Conservation (phyloP, 2,329 filamentous ascomycete genomes). For the Fusarium liriodendri region DNA sequence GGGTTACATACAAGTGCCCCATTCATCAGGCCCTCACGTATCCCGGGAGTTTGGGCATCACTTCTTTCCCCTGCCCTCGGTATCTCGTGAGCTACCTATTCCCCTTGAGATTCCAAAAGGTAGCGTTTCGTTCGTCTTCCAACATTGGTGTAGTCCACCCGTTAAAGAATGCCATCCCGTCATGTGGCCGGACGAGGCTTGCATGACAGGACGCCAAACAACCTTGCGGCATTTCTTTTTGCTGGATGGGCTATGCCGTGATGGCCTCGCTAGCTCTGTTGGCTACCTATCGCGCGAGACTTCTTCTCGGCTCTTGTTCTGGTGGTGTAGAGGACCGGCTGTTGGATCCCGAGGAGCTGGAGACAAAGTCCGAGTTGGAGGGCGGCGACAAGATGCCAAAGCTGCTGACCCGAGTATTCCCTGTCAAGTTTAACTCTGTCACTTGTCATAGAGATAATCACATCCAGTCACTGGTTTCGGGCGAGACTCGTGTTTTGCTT, state of each 20-base stretch:
- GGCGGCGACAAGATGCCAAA: neutral
- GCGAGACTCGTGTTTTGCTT: neutral
- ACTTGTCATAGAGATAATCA: neutral
- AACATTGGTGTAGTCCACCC: neutral
- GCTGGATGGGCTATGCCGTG: neutral
- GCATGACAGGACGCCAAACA: slow-evolving; percentile 14
- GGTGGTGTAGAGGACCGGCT: neutral
- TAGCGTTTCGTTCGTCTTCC: neutral
- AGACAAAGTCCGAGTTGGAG: neutral
- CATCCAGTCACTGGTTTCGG: neutral
- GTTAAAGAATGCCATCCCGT: slow-evolving; percentile 13
- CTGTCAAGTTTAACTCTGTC: neutral
- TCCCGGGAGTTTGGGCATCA: slow-evolving; percentile 27
- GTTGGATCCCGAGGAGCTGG: neutral
- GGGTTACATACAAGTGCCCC: slow-evolving; percentile 8
- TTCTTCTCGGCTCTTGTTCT: neutral
- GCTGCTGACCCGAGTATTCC: neutral
- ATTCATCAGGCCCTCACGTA: slow-evolving; percentile 19
- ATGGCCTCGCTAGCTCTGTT: neutral
- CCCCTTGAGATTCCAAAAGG: neutral
- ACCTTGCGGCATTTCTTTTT: slow-evolving; percentile 14
- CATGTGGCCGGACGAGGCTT: slow-evolving; percentile 25
- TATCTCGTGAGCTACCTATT: neutral
- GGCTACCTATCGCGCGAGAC: neutral
- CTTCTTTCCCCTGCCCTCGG: neutral